Evolutionary conservation across 805 yeast genomes (phyloP), one percentile per base, ranked within the genome.

Genomic region (Saccharomycopsis sp.): DNA sequence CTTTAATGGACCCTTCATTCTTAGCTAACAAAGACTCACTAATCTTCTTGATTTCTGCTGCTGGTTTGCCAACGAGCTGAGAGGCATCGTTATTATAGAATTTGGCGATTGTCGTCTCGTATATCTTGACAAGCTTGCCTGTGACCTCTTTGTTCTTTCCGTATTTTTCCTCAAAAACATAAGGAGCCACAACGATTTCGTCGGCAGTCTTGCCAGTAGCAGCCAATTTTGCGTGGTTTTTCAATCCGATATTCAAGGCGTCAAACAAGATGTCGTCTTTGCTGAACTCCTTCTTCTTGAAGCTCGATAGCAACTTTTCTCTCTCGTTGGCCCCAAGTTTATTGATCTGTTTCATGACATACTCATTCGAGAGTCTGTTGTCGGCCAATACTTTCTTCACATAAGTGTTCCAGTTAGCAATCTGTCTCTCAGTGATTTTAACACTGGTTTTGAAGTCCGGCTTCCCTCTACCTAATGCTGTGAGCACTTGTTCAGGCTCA

Each of bases 391-490:
- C 91, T 41, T 75, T 71, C 23, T 78, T 76, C 3, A 92, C 86
- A 71, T 81, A 87, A 61, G 78, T 75, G 72, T 90, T 90, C 94
- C 92, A 93, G 62, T 80, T 78, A 25, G 78, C 74, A 54, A 89
- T 82, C 70, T 91, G 97, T 22, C 75, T 75, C 66, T 81, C 82
- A 69, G 90, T 96, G 50, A 85, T 77, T 64, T 81, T 81, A 57
- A 87, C 74, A 8, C 96, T 81, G 67, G 84, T 78, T 63, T 78
- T 79, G 52, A 87, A 70, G 58, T 87, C 78, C 56, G 98, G 98
- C 72, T 92, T 93, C 60, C 78, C 75, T 55, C 88, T 82, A 62
- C 98, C 98, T 71, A 92, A 73, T 1, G 97, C 97, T 60, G 78
- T 78, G 58, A 93, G 75, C 8, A 91, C 98, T 66, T 86, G 85